Conservation (phyloP, 208 protist genomes). For the Leishmania mexicana region DNA sequence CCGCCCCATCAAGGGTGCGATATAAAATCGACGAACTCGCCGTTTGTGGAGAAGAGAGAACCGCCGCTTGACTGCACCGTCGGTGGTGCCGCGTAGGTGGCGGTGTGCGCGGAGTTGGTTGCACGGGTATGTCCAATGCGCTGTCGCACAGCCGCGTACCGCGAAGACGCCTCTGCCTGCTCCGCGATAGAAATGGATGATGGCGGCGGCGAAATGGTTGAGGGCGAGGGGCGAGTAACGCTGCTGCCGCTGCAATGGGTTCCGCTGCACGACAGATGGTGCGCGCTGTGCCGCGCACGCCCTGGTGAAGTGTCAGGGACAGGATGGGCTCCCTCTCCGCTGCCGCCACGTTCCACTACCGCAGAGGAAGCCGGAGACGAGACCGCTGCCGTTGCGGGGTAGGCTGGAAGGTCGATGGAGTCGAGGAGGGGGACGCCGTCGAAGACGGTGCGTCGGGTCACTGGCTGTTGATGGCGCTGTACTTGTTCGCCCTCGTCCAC, state of each 20-base stretch:
- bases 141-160: slow-evolving; percentile 27
- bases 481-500: not conserved
- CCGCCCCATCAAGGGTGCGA: slow-evolving; percentile 12
- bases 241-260: slow-evolving; percentile 5
- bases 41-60: slow-evolving; percentile 13
- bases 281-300: not conserved
- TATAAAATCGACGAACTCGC: slow-evolving; percentile 29
- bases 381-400: not conserved
- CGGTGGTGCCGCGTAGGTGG: not conserved
- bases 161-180: slow-evolving; percentile 25
- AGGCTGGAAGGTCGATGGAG: slow-evolving; percentile 29
- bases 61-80: not conserved
- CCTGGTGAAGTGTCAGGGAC: not conserved
- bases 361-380: not conserved
- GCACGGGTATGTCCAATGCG: slow-evolving; percentile 28
- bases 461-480: slow-evolving; percentile 3
- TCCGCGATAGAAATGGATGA: slow-evolving; percentile 13
- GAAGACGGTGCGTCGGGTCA: slow-evolving; percentile 21
- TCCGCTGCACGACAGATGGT: slow-evolving; percentile 14
- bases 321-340: slow-evolving; percentile 2
- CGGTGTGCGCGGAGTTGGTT: not conserved
- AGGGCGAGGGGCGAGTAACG: slow-evolving; percentile 4
- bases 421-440: slow-evolving; percentile 33
- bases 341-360: not conserved
- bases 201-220: slow-evolving; percentile 1